Percentiles rank a stretch among this genome's conserved stretches.
Evolutionary conservation across 345 rosid genomes (phyloP).

Genomic region (Bruguiera gymnorhiza): DNA sequence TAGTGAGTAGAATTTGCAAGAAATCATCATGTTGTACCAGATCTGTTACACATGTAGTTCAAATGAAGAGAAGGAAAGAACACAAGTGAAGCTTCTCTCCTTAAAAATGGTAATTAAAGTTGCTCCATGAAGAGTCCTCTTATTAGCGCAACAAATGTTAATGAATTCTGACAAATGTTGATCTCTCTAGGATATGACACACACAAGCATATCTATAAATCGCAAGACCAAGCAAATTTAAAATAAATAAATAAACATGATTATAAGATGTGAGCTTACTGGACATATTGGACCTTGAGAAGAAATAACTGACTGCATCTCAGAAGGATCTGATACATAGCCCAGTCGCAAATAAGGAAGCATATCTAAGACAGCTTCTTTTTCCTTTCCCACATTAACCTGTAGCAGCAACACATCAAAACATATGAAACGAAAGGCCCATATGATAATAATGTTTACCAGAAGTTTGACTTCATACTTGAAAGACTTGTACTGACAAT

Average conservation of each 20-base stretch:
- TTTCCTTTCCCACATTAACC: conserved; percentile 85
- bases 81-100: not conserved
- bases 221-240: not conserved
- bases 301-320: conserved; percentile 89
- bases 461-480: conserved; percentile 39
- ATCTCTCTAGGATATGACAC: too few species aligned
- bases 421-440: conserved; percentile 17
- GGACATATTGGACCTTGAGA: conserved; percentile 95
- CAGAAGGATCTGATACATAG: conserved; percentile 84
- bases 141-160: not conserved
- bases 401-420: conserved; percentile 24
- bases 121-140: conserved; percentile 10
- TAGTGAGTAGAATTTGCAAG: conserved; percentile 15
- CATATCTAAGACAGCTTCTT: conserved; percentile 77
- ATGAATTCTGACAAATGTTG: too few species aligned
- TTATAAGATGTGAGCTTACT: conserved; percentile 41
- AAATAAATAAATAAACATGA: not conserved
- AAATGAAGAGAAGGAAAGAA: not conserved
- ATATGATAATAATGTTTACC: conserved; percentile 9
- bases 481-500: conserved; percentile 68
- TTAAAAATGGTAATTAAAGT: conserved; percentile 1
- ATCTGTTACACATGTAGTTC: not conserved
- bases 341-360: conserved; percentile 89
- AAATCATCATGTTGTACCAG: conserved; percentile 4
- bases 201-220: too few species aligned